Base-by-base conservation (phyloP, 2,329 filamentous ascomycete genomes). In the Penicillium sp. region DNA sequence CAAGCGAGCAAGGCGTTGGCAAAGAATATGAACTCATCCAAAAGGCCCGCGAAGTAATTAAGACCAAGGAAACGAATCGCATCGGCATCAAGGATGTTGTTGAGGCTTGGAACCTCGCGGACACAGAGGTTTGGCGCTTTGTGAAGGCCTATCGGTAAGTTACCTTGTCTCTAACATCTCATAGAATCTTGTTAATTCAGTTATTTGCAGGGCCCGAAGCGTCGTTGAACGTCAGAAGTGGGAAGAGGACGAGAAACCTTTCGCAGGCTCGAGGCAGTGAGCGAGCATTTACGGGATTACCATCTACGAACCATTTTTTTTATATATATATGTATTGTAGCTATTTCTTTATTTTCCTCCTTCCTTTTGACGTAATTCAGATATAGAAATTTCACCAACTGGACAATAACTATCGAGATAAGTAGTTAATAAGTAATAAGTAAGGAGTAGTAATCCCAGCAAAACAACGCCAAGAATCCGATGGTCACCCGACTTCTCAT, bases 121-220 rank as follows among this genome's bases (percentile, higher is more conserved):
- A 84, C 59, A 77, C 79, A 3, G 81, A 84, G 63, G 74, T 77
- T 8, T 84, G 81, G 81, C 76, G 77, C 53, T 84, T 84, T 61
- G 76, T 80, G 22, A 70, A 79, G 48, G 80, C 81, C 6, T 83
- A 73, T 59, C 73, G 68, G 69, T 72, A 51, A 52, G 62, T 38
- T n/a, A 4, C 17, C 38, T 39, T 48, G 10, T 13, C 17, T 54
- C 17, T 51, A n/a, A 40, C 31, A 6, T 39, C n/a, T 45, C 32
- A 9, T n/a, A 22, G 31, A 39, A 10, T 46, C 51, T 40, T 43
- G 10, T 39, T 56, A 50, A 54, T 28, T 43, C 13, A 4, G 6
- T 41, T 26, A 19, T 35, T n/a, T 31, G 29, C 38, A 72, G 75
- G 41, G 81, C 79, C 28, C 68, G 80, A 55, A 71, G 75, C 48